These are phyloP conservation scores for Euphrasia arctica DNA, from an alignment of 305 asterid species.

Conservation along the genomic window DNA sequence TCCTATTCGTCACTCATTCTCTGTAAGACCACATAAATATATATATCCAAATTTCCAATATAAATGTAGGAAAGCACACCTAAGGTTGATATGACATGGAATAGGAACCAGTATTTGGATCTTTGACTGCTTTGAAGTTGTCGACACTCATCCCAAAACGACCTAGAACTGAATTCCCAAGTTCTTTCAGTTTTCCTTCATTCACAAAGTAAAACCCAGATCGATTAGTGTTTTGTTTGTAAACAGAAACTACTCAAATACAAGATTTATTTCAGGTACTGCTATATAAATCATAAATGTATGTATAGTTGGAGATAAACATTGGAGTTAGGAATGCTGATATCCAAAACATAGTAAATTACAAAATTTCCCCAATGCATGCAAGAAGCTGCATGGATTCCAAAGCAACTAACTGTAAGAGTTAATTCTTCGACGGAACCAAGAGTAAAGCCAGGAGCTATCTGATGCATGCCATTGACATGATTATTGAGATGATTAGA, in stretches of 20 bases:
- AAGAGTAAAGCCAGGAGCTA: too few relatives aligned
- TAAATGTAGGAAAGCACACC: constrained; percentile 23
- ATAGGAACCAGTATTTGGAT: constrained; percentile 89
- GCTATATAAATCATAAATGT: too few relatives aligned
- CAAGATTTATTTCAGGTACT: too few relatives aligned
- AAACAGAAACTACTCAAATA: not conserved
- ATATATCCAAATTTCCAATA: not conserved
- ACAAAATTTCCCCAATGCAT: too few relatives aligned
- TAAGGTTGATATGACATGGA: constrained; percentile 70
- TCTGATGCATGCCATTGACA: too few relatives aligned
- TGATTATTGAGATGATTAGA: too few relatives aligned
- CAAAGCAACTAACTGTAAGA: too few relatives aligned
- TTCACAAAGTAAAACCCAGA: constrained; percentile 20
- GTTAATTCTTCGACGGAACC: too few relatives aligned
- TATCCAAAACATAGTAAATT: too few relatives aligned
- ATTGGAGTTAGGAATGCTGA: too few relatives aligned
- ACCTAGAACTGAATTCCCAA: constrained; percentile 87
- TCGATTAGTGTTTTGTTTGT: not conserved
- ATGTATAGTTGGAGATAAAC: too few relatives aligned
- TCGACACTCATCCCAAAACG: constrained; percentile 91
- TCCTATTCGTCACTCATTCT: constrained; percentile 13
- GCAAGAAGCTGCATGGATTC: too few relatives aligned
- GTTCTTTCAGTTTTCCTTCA: constrained; percentile 84
- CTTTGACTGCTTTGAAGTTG: constrained; percentile 89
- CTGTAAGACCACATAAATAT: constrained; percentile 6